Base-by-base conservation (phyloP, 352 stramenopile genomes). In the Elongisporangium senticosum region DNA sequence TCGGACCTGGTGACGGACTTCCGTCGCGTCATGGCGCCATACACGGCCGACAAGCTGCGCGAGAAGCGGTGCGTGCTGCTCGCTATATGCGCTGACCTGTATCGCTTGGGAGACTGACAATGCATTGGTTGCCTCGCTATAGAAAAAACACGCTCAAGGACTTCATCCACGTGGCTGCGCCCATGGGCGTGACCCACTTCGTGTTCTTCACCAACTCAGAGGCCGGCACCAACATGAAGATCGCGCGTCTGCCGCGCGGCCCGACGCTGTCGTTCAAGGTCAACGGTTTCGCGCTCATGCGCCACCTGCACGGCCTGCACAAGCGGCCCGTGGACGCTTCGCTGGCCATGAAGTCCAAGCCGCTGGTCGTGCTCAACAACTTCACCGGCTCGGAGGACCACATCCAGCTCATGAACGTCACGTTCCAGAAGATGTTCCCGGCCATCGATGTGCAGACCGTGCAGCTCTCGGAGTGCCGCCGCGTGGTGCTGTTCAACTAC, bases 341-440 rank as follows among this genome's bases (percentile, higher is more conserved):
- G 55, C 63, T 82, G 37, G 86, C 95, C 15, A 92, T 95, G 43
- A 83, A 95, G 53, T 92, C 89, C 53, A 89, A 93, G 59, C 97
- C 97, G 7, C 74, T 99, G 13, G 90, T 99, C 8, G 96, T 99
- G 43, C 95, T 98, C 22, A 99, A 99, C 78, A 99, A 99, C 76
- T 99, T 99, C 75, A 97, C 92, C 49, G 85, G 95, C 71, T 71
- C 68, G 1, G 71, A 90, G 40, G 85, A 94, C 66, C 85, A 94
- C 66, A 85, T 91, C 55, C 90, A 91, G 81, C 69, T 99, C 7
- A 96, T 99, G 89, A 96, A 97, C 61, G 96, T 98, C 66, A 99
- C 96, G 19, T 99, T 99, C 72, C 96, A 99, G 75, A 98, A 98
- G 69, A 98, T 99, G 95, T 99, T 99, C 65, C 96, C 96, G 43